A percentile compares a stretch with the other conserved stretches of the same genome.
Evolutionary conservation across 2,329 filamentous ascomycete genomes (phyloP).

Genomic region (Golovinomyces cichoracearum): DNA sequence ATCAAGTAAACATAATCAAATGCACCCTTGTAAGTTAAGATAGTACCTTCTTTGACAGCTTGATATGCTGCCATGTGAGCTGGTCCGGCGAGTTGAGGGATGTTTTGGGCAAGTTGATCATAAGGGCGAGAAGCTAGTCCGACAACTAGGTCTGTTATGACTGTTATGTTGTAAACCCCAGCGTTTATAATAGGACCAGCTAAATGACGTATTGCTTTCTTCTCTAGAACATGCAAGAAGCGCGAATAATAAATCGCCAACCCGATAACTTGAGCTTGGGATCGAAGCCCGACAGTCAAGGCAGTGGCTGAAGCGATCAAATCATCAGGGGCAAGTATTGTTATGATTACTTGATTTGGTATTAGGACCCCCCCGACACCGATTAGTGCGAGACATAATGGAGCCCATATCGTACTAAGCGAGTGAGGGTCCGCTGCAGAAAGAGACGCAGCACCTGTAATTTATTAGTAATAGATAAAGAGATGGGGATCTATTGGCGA

Average conservation of each 20-base stretch:
- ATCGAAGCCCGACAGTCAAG: conserved; percentile 43
- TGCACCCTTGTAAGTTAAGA: conserved; percentile 22
- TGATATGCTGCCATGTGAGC: conserved; percentile 14
- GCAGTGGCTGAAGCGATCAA: conserved; percentile 38
- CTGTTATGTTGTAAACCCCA: conserved; percentile 16
- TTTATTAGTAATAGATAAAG: not conserved
- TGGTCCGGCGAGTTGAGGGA: not conserved
- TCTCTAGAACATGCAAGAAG: conserved; percentile 16
- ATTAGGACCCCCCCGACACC: conserved; percentile 44
- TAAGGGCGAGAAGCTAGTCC: not conserved
- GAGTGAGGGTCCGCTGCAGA: not conserved
- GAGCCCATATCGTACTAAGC: conserved; percentile 18
- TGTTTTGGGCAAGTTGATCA: not conserved
- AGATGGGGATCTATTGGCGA: conserved; percentile 6
- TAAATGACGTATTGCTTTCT: conserved; percentile 19
- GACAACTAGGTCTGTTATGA: conserved; percentile 12
- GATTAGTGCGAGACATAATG: conserved; percentile 34
- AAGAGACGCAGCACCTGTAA: not conserved
- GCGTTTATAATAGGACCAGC: conserved; percentile 20
- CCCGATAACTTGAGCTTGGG: conserved; percentile 23
- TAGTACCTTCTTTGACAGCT: conserved; percentile 23
- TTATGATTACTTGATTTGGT: conserved; percentile 40
- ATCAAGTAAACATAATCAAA: conserved; percentile 36
- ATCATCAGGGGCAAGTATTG: conserved; percentile 43
- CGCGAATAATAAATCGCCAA: conserved; percentile 14